Percentiles rank a stretch among this genome's conserved stretches.
phyloP scores from a whole-genome alignment of 1,284 basidiomycete species.

The Pisolithus thermaeus region DNA sequence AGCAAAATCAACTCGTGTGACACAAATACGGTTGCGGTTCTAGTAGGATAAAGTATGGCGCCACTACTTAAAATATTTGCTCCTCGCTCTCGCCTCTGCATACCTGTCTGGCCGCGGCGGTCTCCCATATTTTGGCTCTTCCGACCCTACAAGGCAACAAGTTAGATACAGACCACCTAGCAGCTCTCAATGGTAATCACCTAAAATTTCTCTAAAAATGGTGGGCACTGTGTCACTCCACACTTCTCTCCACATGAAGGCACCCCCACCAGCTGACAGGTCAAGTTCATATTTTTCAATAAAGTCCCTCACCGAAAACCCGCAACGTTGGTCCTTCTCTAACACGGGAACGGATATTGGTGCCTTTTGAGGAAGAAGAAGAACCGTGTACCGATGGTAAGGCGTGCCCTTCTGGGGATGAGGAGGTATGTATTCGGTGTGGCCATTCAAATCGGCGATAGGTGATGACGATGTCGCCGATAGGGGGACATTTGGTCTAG shows the following conservation, averaged over 20 bases:
- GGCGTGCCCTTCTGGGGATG: constrained; percentile 82
- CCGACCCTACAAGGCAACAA: constrained; percentile 36
- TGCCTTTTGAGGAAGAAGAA: constrained; percentile 66
- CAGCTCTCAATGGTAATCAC: constrained; percentile 40
- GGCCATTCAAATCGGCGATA: constrained; percentile 39
- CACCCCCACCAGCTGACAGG: constrained; percentile 55
- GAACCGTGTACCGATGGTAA: constrained; percentile 79
- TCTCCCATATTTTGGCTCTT: constrained; percentile 64
- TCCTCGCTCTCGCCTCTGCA: constrained; percentile 47
- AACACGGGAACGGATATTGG: constrained; percentile 36
- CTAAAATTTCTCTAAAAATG: constrained; percentile 64
- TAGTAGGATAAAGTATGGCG: not conserved
- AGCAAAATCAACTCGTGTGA: not conserved
- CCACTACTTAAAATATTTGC: constrained; percentile 11
- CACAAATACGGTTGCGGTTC: not conserved
- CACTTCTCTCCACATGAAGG: constrained; percentile 79
- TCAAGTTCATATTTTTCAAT: constrained; percentile 49
- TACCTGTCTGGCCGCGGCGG: constrained; percentile 57
- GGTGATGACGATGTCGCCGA: constrained; percentile 47
- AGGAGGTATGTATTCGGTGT: constrained; percentile 77
- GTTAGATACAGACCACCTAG: constrained; percentile 7
- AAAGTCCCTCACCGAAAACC: constrained; percentile 67
- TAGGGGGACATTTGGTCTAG: constrained; percentile 77
- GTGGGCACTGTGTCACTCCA: constrained; percentile 66
- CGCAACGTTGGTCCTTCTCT: constrained; percentile 37